Percentiles rank a stretch among this genome's conserved stretches.
phyloP scores from a whole-genome alignment of 192 early-diverging fungal species.

The Coemansia sp. region DNA sequence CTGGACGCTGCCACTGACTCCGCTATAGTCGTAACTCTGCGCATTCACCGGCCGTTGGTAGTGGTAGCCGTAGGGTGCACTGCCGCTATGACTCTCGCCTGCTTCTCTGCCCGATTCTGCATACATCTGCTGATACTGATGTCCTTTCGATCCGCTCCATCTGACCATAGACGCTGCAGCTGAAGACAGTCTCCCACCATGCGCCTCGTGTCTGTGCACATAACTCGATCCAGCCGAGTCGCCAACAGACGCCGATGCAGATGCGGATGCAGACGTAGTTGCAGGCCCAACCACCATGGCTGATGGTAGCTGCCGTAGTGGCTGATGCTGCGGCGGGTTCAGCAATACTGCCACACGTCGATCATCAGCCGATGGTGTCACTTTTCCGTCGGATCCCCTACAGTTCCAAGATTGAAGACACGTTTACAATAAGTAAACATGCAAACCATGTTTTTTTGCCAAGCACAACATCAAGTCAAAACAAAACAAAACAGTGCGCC shows the following conservation, averaged over 20 bases:
- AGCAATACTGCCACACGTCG: conserved; percentile 1
- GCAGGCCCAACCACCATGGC: conserved; percentile 1
- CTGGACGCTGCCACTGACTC: neutral
- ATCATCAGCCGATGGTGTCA: conserved; percentile 30
- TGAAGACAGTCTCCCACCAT: neutral
- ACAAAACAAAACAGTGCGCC: neutral
- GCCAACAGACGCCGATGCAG: neutral
- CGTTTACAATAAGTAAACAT: neutral
- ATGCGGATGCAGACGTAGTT: neutral
- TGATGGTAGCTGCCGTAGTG: neutral
- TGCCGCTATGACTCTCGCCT: neutral
- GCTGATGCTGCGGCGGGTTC: neutral
- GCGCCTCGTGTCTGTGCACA: neutral
- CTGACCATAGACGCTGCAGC: neutral
- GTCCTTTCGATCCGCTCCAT: neutral
- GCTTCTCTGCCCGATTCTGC: neutral
- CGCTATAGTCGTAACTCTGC: neutral
- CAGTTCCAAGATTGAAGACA: neutral
- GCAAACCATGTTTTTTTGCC: neutral
- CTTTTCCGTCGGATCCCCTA: conserved; percentile 35
- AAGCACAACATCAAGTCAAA: neutral
- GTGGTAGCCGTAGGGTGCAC: neutral
- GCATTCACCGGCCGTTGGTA: neutral
- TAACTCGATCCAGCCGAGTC: neutral
- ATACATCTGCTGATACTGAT: conserved; percentile 1